A percentile compares a stretch with the other conserved stretches of the same genome.
Evolutionary conservation across 1,284 basidiomycete species (phyloP).

Genomic region (Baeospora myosura): DNA sequence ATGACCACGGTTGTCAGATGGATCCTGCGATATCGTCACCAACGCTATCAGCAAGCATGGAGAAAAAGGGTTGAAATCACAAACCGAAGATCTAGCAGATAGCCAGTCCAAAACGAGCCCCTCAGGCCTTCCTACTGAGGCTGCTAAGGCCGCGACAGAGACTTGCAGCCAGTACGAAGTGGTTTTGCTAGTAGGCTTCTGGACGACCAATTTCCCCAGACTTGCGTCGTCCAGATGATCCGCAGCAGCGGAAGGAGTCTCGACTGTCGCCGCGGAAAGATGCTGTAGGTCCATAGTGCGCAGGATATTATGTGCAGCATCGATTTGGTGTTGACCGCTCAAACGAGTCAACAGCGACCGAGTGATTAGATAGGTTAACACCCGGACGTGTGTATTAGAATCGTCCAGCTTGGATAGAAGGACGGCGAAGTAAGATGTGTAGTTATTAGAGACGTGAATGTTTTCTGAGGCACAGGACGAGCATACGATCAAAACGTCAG

Average conservation of each 20-base stretch:
- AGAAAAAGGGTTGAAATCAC: not conserved
- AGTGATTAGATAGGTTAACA: slow-evolving; percentile 53
- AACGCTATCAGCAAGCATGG: not conserved
- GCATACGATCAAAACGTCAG: not conserved
- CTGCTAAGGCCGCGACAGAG: slow-evolving; percentile 42
- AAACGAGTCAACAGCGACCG: slow-evolving; percentile 47
- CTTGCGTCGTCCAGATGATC: slow-evolving; percentile 37
- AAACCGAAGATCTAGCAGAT: slow-evolving; percentile 5
- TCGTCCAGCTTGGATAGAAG: slow-evolving; percentile 45
- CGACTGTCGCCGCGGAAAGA: slow-evolving; percentile 27
- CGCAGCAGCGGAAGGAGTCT: too few species aligned
- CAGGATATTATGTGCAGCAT: slow-evolving; percentile 44
- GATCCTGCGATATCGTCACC: slow-evolving; percentile 12
- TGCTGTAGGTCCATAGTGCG: slow-evolving; percentile 37
- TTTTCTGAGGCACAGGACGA: slow-evolving; percentile 40
- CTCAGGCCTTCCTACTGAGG: slow-evolving; percentile 40
- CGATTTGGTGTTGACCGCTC: slow-evolving; percentile 50
- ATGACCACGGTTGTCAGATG: slow-evolving; percentile 23
- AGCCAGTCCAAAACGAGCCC: slow-evolving; percentile 43
- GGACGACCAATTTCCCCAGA: slow-evolving; percentile 39
- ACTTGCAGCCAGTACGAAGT: slow-evolving; percentile 51
- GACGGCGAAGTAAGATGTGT: slow-evolving; percentile 30
- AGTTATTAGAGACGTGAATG: slow-evolving; percentile 42
- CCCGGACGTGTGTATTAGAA: slow-evolving; percentile 41
- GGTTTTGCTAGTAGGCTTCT: slow-evolving; percentile 51